Percentiles rank a stretch among this genome's conserved stretches.
Evolutionary conservation across 768 basidiomycete genomes (phyloP).

Genomic region (Russula sp.): DNA sequence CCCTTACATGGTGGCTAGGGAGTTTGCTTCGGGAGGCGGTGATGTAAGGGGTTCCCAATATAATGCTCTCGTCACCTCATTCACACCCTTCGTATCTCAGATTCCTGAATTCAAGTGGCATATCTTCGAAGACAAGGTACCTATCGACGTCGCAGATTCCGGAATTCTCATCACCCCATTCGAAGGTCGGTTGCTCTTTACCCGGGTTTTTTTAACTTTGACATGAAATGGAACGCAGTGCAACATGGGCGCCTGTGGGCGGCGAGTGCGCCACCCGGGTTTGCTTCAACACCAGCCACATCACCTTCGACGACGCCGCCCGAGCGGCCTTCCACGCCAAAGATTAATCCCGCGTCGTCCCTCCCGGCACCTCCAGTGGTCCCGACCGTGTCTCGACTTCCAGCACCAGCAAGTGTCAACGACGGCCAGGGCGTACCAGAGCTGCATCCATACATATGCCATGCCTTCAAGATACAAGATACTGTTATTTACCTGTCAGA

Average conservation of each 20-base stretch:
- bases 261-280: slow-evolving; percentile 39
- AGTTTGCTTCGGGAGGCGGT: slow-evolving; percentile 75
- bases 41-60: slow-evolving; percentile 47
- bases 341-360: slow-evolving; percentile 10
- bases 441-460: slow-evolving; percentile 59
- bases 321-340: slow-evolving; percentile 32
- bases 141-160: slow-evolving; percentile 65
- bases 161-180: slow-evolving; percentile 65
- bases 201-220: background rate
- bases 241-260: slow-evolving; percentile 72
- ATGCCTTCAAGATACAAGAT: slow-evolving; percentile 68
- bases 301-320: slow-evolving; percentile 39
- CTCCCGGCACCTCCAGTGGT: background rate
- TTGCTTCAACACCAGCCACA: slow-evolving; percentile 42
- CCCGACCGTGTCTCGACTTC: slow-evolving; percentile 12
- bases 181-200: slow-evolving; percentile 37
- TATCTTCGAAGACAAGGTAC: slow-evolving; percentile 64
- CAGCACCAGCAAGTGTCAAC: slow-evolving; percentile 11
- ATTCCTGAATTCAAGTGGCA: slow-evolving; percentile 84
- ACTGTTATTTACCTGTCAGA: slow-evolving; percentile 78
- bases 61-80: background rate
- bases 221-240: slow-evolving; percentile 38
- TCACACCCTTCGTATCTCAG: slow-evolving; percentile 38
- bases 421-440: slow-evolving; percentile 29
- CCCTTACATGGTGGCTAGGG: slow-evolving; percentile 77